Evolutionary conservation across 2,329 filamentous ascomycete genomes (phyloP).

Genomic region (Phyllosticta citribraziliensis): DNA sequence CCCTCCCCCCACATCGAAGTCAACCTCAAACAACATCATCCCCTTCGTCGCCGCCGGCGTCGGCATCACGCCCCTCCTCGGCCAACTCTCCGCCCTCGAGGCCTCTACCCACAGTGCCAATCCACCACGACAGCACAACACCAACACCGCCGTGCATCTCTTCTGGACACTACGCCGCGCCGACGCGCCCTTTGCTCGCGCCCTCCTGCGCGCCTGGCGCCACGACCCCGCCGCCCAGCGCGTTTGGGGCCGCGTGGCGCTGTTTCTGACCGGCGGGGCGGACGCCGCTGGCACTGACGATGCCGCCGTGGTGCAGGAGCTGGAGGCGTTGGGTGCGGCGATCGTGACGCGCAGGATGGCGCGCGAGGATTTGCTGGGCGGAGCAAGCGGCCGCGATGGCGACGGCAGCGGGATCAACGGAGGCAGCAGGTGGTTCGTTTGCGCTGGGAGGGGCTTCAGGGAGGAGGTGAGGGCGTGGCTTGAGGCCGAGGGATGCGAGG

Average conservation of each 20-base stretch:
- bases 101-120: background rate
- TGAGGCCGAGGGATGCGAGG: constrained; percentile 26
- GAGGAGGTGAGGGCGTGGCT: constrained; percentile 41
- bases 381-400: constrained; percentile 18
- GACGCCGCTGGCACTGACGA: constrained; percentile 57
- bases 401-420: constrained; percentile 16
- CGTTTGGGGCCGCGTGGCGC: constrained; percentile 29
- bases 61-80: constrained; percentile 73
- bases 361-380: constrained; percentile 31
- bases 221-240: background rate
- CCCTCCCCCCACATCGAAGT: background rate
- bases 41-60: constrained; percentile 69
- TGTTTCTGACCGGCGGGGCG: constrained; percentile 59
- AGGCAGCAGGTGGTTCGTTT: constrained; percentile 46
- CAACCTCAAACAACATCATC: constrained; percentile 22
- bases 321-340: constrained; percentile 25
- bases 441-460: constrained; percentile 43
- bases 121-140: no score
- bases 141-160: background rate
- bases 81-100: constrained; percentile 50
- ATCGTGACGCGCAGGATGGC: constrained; percentile 35
- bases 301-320: constrained; percentile 41
- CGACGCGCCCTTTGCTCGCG: background rate
- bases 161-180: background rate
- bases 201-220: background rate